These are phyloP conservation scores for Malassezia dermatis DNA, from an alignment of 1,284 basidiomycete genomes.

Conservation along the genomic window DNA sequence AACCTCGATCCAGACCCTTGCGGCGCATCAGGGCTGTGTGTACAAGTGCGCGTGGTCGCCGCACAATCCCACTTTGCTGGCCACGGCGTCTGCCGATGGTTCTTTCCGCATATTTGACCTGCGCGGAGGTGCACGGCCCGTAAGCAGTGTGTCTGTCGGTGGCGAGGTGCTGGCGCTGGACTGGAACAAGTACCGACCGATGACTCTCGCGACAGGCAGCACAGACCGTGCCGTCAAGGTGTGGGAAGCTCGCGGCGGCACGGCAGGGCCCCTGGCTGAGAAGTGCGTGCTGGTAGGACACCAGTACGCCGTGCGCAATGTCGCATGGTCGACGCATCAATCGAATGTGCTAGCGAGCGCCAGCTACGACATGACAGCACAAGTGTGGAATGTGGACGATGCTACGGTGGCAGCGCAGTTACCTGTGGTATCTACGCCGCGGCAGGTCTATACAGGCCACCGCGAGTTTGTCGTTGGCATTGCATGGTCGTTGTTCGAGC, in stretches of 20 bases:
- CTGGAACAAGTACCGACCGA: slow-evolving; percentile 83
- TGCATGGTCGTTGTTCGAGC: slow-evolving; percentile 70
- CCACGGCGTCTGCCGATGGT: slow-evolving; percentile 68
- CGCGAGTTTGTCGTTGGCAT: slow-evolving; percentile 90
- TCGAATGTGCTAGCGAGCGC: slow-evolving; percentile 68
- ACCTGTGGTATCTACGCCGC: slow-evolving; percentile 47
- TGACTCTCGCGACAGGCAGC: slow-evolving; percentile 65
- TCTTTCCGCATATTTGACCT: slow-evolving; percentile 37
- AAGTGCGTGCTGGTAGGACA: slow-evolving; percentile 48
- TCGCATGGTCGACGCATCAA: slow-evolving; percentile 54
- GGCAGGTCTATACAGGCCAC: slow-evolving; percentile 67
- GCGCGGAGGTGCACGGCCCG: slow-evolving; percentile 13
- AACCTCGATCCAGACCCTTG: slow-evolving; percentile 66
- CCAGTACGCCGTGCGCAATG: slow-evolving; percentile 52
- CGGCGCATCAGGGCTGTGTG: slow-evolving; percentile 70
- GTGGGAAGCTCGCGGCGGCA: slow-evolving; percentile 57
- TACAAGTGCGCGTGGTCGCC: slow-evolving; percentile 86
- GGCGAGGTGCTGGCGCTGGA: slow-evolving; percentile 60
- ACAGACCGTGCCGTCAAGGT: slow-evolving; percentile 70
- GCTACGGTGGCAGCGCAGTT: slow-evolving; percentile 15
- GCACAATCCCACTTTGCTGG: slow-evolving; percentile 68
- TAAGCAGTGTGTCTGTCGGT: slow-evolving; percentile 27
- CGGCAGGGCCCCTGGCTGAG: slow-evolving; percentile 13
- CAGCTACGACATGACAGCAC: slow-evolving; percentile 91
- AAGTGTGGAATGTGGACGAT: slow-evolving; percentile 56